Percentiles rank a stretch among this genome's conserved stretches.
Evolutionary conservation across 2,329 filamentous ascomycete species (phyloP).

Genomic region (Aspergillus piperis): DNA sequence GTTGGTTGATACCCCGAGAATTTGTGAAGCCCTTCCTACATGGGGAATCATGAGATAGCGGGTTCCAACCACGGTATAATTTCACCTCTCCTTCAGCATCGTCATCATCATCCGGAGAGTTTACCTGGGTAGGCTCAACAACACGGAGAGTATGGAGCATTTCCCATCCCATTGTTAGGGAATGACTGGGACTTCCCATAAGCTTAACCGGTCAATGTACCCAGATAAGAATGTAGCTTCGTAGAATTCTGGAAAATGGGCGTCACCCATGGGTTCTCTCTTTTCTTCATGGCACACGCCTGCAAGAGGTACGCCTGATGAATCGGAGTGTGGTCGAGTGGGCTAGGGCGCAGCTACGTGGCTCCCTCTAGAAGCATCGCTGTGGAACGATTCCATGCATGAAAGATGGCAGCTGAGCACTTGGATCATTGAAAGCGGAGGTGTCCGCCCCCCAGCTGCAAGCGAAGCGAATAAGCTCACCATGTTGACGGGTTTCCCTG

Average conservation of each 20-base stretch:
- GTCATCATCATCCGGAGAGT: neutral
- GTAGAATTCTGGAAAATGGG: constrained; percentile 3
- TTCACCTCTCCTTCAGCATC: neutral
- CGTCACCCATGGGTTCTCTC: neutral
- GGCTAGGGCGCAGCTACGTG: constrained; percentile 25
- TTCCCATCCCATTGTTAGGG: neutral
- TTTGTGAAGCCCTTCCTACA: neutral
- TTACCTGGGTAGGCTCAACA: neutral
- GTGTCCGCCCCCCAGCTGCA: constrained; percentile 11
- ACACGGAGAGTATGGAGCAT: constrained; percentile 2
- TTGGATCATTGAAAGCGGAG: constrained; percentile 11
- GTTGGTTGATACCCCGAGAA: neutral
- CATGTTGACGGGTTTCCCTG: constrained; percentile 5
- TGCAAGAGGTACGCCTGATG: constrained; percentile 21
- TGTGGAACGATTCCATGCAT: constrained; percentile 25
- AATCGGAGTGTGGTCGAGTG: constrained; percentile 11
- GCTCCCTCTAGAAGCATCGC: constrained; percentile 18
- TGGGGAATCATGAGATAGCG: constrained; percentile 3
- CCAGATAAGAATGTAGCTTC: neutral
- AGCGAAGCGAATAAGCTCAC: constrained; percentile 13
- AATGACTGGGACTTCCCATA: constrained; percentile 1
- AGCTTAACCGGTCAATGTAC: constrained; percentile 7
- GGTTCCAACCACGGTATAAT: neutral
- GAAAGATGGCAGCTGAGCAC: constrained; percentile 28
- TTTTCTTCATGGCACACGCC: constrained; percentile 15